Evolutionary conservation across 2,329 filamentous ascomycete genomes (phyloP), one percentile per base, ranked within the genome.

Genomic region (Fusarium bactridioides): DNA sequence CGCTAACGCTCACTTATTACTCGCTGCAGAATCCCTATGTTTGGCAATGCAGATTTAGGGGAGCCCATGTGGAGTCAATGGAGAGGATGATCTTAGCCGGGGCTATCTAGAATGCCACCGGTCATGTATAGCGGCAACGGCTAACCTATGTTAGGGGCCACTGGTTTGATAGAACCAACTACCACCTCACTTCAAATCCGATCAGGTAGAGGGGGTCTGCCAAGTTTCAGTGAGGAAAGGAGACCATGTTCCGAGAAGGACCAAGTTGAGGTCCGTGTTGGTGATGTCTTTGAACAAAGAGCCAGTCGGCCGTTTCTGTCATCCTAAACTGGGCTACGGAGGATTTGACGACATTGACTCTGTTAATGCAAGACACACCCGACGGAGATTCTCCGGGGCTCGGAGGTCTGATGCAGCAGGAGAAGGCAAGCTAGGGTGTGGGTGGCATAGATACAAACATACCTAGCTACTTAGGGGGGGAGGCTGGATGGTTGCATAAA

Each of bases 71-170:
- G 66, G 54, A 73, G 54, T 29, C 48, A 25, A 54, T 25, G 56
- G 61, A 48, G 48, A 54, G 66, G 64, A 55, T 58, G 67, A 55
- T 64, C 64, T 59, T 56, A 61, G 61, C 66, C 56, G 72, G 63
- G 61, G 50, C 51, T 41, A 27, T 61, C 58, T 64, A 60, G 47
- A 59, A 61, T 45, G 47, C 25, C 66, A 55, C 67, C 56, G 45
- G 50, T 44, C 70, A 51, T 70, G 41, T 29, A 64, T 76, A 72
- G 74, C 70, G 72, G 67, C 72, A 61, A 55, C 55, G 33, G 55
- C 72, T 76, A 74, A 59, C 44, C 64, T 60, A 59, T 54, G 56
- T 68, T 48, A 70, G 64, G 71, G 61, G 69, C 73, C 57, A 75
- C 73, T 47, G 61, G 60, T 69, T 64, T 27, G 47, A 57, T 44